A percentile compares a stretch with the other conserved stretches of the same genome.
Conservation (phyloP, 768 basidiomycete species). For the Amanita pseudoporphyria region DNA sequence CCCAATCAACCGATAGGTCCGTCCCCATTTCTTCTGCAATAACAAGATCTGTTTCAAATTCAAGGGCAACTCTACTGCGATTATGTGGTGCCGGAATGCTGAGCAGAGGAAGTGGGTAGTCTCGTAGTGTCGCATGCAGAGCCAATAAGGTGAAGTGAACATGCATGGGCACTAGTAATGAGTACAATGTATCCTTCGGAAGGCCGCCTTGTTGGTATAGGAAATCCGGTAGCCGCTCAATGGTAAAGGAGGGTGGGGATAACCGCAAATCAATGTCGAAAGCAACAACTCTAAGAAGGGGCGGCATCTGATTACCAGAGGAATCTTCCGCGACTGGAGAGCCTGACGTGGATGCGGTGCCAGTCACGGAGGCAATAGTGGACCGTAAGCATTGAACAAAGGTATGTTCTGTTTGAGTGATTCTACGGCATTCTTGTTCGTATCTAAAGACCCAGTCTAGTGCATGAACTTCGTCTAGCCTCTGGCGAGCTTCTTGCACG, state of each 20-base stretch:
- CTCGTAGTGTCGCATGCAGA: constrained; percentile 59
- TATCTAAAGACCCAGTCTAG: constrained; percentile 62
- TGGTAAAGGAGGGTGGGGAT: constrained; percentile 48
- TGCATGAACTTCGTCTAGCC: constrained; percentile 61
- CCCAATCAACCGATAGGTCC: constrained; percentile 57
- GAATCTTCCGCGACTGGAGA: constrained; percentile 36
- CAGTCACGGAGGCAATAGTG: constrained; percentile 14
- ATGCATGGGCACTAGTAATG: constrained; percentile 77
- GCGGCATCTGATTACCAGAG: constrained; percentile 30
- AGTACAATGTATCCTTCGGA: constrained; percentile 61
- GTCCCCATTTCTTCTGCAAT: constrained; percentile 82
- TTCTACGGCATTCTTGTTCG: constrained; percentile 35
- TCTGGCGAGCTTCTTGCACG: constrained; percentile 58
- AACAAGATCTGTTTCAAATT: constrained; percentile 70
- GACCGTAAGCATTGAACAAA: constrained; percentile 37
- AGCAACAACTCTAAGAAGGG: constrained; percentile 62
- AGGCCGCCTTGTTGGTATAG: constrained; percentile 63
- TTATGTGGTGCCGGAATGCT: constrained; percentile 47
- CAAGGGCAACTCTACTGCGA: constrained; percentile 34
- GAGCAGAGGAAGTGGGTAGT: constrained; percentile 85
- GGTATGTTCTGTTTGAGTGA: constrained; percentile 37
- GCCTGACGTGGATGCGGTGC: constrained; percentile 19
- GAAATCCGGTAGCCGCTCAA: constrained; percentile 48
- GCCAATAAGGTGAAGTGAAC: constrained; percentile 57
- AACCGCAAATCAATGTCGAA: constrained; percentile 49